Conservation (phyloP, 2,329 filamentous ascomycete species). For the Aspergillus proliferans region DNA sequence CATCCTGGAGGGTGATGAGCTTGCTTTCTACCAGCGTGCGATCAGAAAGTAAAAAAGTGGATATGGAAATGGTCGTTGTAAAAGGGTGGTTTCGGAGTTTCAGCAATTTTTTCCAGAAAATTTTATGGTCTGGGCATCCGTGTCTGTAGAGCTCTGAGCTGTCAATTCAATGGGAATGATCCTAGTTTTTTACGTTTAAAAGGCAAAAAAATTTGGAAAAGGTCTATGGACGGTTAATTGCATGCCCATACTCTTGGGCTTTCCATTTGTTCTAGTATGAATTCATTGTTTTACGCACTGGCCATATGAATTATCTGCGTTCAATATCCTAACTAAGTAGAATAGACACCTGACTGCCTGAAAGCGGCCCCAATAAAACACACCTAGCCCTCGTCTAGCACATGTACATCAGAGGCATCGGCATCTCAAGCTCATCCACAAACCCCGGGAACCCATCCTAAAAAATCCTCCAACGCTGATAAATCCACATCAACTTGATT, state of each 20-base stretch:
- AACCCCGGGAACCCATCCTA: slow-evolving; percentile 1
- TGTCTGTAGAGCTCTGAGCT: slow-evolving; percentile 37
- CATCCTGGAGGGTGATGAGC: slow-evolving; percentile 97
- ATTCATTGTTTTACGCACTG: too few species aligned
- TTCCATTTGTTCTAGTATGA: too few species aligned
- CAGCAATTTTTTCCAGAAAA: slow-evolving; percentile 27
- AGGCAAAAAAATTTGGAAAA: neutral
- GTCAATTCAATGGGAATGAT: slow-evolving; percentile 33
- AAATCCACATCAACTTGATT: neutral
- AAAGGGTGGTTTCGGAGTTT: slow-evolving; percentile 34
- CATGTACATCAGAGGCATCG: too few species aligned
- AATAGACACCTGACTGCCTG: too few species aligned
- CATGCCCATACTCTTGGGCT: neutral
- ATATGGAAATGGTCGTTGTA: slow-evolving; percentile 31
- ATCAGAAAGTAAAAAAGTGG: slow-evolving; percentile 95
- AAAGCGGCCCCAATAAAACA: too few species aligned
- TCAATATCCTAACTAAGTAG: too few species aligned
- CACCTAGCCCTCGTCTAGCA: too few species aligned
- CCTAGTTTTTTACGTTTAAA: slow-evolving; percentile 15
- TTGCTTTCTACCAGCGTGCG: slow-evolving; percentile 99
- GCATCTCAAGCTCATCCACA: too few species aligned
- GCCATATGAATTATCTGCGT: too few species aligned
- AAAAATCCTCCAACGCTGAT: neutral
- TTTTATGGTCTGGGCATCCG: slow-evolving; percentile 30
- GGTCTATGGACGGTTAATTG: neutral